Evolutionary conservation across 768 basidiomycete genomes (phyloP).

Genomic region (Lactifluus hygrophoroides): DNA sequence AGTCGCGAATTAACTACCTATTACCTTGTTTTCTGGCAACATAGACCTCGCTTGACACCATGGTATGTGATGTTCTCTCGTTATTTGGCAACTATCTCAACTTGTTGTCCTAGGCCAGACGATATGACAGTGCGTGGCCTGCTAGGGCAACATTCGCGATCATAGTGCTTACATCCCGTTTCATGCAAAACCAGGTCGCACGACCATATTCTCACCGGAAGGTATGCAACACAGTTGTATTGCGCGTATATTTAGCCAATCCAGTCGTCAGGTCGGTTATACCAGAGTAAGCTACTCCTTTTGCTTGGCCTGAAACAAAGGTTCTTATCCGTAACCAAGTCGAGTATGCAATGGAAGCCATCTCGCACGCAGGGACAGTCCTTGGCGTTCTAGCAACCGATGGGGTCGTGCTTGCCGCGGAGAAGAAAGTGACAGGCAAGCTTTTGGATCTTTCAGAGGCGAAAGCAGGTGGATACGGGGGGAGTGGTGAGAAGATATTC

Average conservation of each 20-base stretch:
- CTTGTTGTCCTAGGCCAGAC: slow-evolving; percentile 56
- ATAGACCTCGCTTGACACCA: not conserved
- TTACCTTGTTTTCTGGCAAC: not conserved
- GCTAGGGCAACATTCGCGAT: not conserved
- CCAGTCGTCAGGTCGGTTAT: slow-evolving; percentile 69
- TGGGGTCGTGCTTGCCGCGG: slow-evolving; percentile 85
- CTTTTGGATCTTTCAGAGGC: slow-evolving; percentile 83
- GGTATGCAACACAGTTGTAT: slow-evolving; percentile 38
- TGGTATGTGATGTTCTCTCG: slow-evolving; percentile 4
- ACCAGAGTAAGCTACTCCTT: slow-evolving; percentile 70
- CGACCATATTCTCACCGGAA: slow-evolving; percentile 99
- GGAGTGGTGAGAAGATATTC: slow-evolving; percentile 98
- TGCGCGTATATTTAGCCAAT: slow-evolving; percentile 8
- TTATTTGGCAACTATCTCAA: not conserved
- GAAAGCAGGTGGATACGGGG: slow-evolving; percentile 86
- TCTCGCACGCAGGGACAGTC: slow-evolving; percentile 91
- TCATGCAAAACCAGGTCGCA: slow-evolving; percentile 69
- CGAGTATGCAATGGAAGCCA: slow-evolving; percentile 99
- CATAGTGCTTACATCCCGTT: slow-evolving; percentile 14
- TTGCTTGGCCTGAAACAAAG: slow-evolving; percentile 6
- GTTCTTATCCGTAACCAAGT: slow-evolving; percentile 38
- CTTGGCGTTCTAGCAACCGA: slow-evolving; percentile 88
- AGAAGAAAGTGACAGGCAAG: slow-evolving; percentile 98
- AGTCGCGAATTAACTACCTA: not conserved
- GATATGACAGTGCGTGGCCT: slow-evolving; percentile 85